Base-by-base conservation (phyloP, 345 rosid species). In the Erysimum cheiranthoides region DNA sequence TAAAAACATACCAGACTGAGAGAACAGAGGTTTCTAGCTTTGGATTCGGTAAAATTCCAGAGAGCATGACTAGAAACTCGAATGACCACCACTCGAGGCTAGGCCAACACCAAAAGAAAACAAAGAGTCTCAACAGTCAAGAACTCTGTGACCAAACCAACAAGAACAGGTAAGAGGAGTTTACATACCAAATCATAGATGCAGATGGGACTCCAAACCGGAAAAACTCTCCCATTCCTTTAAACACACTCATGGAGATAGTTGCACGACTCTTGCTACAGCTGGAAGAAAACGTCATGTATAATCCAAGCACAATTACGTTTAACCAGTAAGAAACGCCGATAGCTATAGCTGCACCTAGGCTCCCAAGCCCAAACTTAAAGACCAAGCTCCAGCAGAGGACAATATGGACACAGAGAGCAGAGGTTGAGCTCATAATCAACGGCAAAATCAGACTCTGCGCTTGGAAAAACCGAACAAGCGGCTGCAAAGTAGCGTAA, bases 11-110 rank as follows among this genome's bases (percentile, higher is more conserved):
- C 97, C 97, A 90, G 3, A 92, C 84, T 10, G 98, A 92, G 8
- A 90, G 85, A 69, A 90, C 95, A 6, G 98, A 92, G 78, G 97
- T 83, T 81, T 90, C 97, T 53, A 94, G 97, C 88, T 84, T 69
- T 0, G 96, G 95, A 76, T 90, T 92, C 4, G 96, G 95, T 30
- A 92, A 64, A 14, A 90, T 63, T 9, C 99, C 97, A n/a, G 96
- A 94, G 39, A 94, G 84, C 84, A 94, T 46, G 59, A 84, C 70
- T n/a, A 94, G 85, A 49, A 92, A 74, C 74, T 94, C 97, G 75
- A 86, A 95, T 40, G 99, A 95, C 97, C 97, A 95, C 97, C 97
- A 92, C 75, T 95, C 96, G 3, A 92, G 90, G 86, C 97, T 95
- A 6, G 43, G 40, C 0, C 50, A 71, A 43, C 59, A 83, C 82